Percentiles rank a stretch among this genome's conserved stretches.
Conservation (phyloP, 1,284 basidiomycete species). For the Trametes polyzona region DNA sequence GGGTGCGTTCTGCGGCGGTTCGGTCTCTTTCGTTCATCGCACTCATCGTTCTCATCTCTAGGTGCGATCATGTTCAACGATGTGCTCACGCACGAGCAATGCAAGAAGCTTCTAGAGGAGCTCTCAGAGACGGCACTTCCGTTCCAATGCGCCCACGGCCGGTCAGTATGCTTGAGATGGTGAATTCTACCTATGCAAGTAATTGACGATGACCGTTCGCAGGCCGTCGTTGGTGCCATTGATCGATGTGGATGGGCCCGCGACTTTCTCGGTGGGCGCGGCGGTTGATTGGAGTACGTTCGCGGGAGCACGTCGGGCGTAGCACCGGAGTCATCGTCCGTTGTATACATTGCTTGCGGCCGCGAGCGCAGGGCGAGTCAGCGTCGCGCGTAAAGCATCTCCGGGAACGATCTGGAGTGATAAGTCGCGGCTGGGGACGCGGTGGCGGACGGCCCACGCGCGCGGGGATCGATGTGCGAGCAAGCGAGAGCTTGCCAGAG, state of each 20-base stretch:
- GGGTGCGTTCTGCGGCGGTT: conserved; percentile 50
- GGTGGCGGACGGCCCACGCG: too few species aligned
- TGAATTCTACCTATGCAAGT: too few species aligned
- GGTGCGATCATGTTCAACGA: conserved; percentile 99
- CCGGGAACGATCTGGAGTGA: conserved; percentile 14
- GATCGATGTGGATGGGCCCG: conserved; percentile 17
- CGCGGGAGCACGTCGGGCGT: background rate
- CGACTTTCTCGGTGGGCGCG: background rate
- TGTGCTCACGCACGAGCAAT: conserved; percentile 67
- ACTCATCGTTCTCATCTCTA: conserved; percentile 35
- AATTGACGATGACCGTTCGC: too few species aligned
- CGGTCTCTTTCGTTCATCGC: background rate
- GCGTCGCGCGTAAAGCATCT: background rate
- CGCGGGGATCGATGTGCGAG: conserved; percentile 13
- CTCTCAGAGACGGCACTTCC: conserved; percentile 79
- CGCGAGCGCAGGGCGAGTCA: background rate
- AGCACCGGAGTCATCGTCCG: background rate
- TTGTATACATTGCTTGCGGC: background rate
- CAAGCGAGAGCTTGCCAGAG: conserved; percentile 11
- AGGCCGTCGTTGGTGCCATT: conserved; percentile 37
- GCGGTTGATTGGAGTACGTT: conserved; percentile 15
- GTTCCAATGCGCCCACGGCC: conserved; percentile 94
- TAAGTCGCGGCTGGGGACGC: conserved; percentile 4
- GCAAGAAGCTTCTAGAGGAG: conserved; percentile 66
- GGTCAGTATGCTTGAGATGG: conserved; percentile 48